Conservation (phyloP, 441 rosid genomes). For the Populus tomentosa region DNA sequence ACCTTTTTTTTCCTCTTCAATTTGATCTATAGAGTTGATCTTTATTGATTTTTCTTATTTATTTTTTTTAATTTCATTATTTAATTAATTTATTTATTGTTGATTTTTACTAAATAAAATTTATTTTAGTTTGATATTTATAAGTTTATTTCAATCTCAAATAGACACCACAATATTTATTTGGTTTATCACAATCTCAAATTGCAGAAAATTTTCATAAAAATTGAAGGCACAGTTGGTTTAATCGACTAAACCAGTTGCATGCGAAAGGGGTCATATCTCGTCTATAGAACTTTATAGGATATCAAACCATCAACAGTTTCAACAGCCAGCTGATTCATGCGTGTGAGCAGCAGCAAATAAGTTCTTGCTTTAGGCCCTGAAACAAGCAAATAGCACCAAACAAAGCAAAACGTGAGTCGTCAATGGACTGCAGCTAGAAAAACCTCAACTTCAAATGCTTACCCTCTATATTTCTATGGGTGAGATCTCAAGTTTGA, state of each 20-base stretch:
- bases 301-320: conserved; percentile 45
- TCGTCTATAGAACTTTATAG: conserved; percentile 34
- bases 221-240: not conserved
- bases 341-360: conserved; percentile 45
- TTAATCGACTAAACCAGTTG: not conserved
- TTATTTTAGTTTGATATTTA: too few relatives aligned
- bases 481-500: not conserved
- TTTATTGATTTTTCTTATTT: too few relatives aligned
- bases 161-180: too few relatives aligned
- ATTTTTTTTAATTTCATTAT: too few relatives aligned
- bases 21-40: too few relatives aligned
- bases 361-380: conserved; percentile 62
- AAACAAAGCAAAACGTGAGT: not conserved
- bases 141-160: too few relatives aligned
- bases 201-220: not conserved
- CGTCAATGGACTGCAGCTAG: too few relatives aligned
- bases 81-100: too few relatives aligned
- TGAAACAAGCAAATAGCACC: conserved; percentile 9
- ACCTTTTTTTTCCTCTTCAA: too few relatives aligned
- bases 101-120: too few relatives aligned
- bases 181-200: too few relatives aligned
- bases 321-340: conserved; percentile 52
- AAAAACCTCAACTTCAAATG: not conserved
- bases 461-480: not conserved
- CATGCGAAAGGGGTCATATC: not conserved